Evolutionary conservation across 331 rosid genomes (phyloP), one percentile per base, ranked within the genome.

Genomic region (Quercus phellos): DNA sequence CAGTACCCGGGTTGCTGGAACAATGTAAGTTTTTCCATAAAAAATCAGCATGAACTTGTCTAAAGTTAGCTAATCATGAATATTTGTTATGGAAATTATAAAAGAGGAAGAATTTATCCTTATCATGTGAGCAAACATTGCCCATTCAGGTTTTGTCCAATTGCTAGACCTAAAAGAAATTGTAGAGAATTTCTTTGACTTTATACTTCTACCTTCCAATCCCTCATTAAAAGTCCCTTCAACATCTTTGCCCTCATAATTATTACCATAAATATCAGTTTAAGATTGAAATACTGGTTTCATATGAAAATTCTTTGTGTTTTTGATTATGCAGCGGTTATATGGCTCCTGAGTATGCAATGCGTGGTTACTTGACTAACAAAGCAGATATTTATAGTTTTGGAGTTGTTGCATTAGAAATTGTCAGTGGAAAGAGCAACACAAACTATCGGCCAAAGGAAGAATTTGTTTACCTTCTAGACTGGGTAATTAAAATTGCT

Each of bases 281-380:
- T 66, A 66, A 7, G 3, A 66, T n/a, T 66, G 24, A 66, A 34
- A 66, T 8, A 3, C 17, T 3, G 24, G 50, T 66, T 66, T 11
- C 16, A 30, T 63, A 6, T 63, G 21, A 61, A 61, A 16, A 29
- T 27, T 17, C 10, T 24, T 61, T 51, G 12, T 32, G 35, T 1
- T 72, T 3, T 30, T 82, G 30, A 24, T 72, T 78, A 0, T 86
- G 73, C 71, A 94, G 99, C 12, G 99, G 98, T 78, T 94, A 94
- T 74, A 94, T 94, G 96, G 98, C 98, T 76, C 98, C 98, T 0
- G 98, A 94, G 69, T 94, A 94, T 80, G 98, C 97, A 75, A 94
- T 94, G 96, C 97, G 97, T 12, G 97, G 98, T 27, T 90, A 91
- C 84, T 87, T 94, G 73, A 94, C 97, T 0, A 75, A 85, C 61